Base-by-base conservation (phyloP, 148 eudicot genomes). In the Chenopodium quinoa region DNA sequence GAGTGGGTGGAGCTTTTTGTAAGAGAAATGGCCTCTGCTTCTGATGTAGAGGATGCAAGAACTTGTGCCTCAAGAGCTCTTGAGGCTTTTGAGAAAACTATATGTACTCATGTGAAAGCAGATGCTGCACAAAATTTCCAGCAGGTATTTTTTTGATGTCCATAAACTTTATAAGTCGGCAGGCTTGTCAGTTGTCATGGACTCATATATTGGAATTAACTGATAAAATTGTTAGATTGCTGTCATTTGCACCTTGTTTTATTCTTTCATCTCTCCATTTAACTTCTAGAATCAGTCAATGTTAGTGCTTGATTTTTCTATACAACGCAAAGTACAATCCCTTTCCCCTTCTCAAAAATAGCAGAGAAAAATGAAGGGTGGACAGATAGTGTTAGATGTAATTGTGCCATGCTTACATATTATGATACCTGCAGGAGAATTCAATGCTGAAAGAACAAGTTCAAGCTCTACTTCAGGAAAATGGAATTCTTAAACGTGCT, bases 1-100 rank as follows among this genome's bases (percentile, higher is more conserved):
- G 91, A 91, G 84, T 94, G 98, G 98, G 98, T 94, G 86, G 97
- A 94, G 83, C 91, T 90, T 72, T 91, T 94, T 80, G 98, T 94
- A 20, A 84, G 83, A 62, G 97, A 94, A 84, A 92, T 93, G 90
- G 68, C 76, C 54, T 88, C 82, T 83, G 90, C 97, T 17, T 87
- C 95, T 19, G 85, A 91, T 58, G 75, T 90, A 73, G 90, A 90
- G 78, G 95, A 93, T 82, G 97, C 97, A 31, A 88, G 90, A 88
- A 85, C 78, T 46, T 92, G 97, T 85, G 92, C 93, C 0, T 82
- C 91, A 13, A 89, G 89, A 79, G 97, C 93, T 54, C 97, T 93
- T 50, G 93, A 91, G 86, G 90, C 88, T 73, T 80, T 93, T 76
- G 91, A 93, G 93, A 91, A 91, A 80, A 90, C 92, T 68, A 85